Conservation (phyloP, 164 flowering plant genomes). For the Stephania yunnanensis region DNA sequence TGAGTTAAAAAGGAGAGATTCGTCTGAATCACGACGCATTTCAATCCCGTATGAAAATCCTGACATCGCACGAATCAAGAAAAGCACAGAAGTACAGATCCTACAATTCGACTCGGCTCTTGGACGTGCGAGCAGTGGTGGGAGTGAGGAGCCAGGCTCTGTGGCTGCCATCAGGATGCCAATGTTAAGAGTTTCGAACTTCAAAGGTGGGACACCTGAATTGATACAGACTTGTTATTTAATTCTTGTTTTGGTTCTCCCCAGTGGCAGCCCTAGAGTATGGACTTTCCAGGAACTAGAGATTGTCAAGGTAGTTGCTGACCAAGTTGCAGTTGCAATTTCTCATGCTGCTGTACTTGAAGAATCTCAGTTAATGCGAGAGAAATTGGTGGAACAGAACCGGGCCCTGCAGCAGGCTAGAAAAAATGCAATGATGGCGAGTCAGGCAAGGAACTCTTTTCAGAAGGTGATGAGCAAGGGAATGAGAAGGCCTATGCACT, state of each 20-base stretch:
- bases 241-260: constrained; percentile 78
- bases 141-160: constrained; percentile 42
- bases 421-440: constrained; percentile 82
- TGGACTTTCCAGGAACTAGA: constrained; percentile 81
- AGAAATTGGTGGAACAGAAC: constrained; percentile 72
- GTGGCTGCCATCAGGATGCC: constrained; percentile 95
- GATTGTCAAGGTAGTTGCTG: constrained; percentile 90
- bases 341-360: constrained; percentile 95
- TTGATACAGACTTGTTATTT: constrained; percentile 64
- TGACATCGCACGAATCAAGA: constrained; percentile 57
- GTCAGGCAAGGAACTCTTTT: constrained; percentile 75
- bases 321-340: constrained; percentile 95
- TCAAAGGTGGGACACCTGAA: constrained; percentile 93
- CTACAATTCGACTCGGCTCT: constrained; percentile 55
- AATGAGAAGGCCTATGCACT: constrained; percentile 88
- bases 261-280: constrained; percentile 38
- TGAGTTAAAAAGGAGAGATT: constrained; percentile 47
- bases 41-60: constrained; percentile 48
- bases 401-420: constrained; percentile 75
- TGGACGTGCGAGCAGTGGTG: constrained; percentile 52
- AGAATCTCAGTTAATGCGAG: constrained; percentile 89
- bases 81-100: constrained; percentile 52
- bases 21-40: constrained; percentile 11
- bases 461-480: constrained; percentile 90
- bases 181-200: constrained; percentile 79